A percentile compares a stretch with the other conserved stretches of the same genome.
Evolutionary conservation across 1,284 basidiomycete genomes (phyloP).

Genomic region (Cryptococcus sp.): DNA sequence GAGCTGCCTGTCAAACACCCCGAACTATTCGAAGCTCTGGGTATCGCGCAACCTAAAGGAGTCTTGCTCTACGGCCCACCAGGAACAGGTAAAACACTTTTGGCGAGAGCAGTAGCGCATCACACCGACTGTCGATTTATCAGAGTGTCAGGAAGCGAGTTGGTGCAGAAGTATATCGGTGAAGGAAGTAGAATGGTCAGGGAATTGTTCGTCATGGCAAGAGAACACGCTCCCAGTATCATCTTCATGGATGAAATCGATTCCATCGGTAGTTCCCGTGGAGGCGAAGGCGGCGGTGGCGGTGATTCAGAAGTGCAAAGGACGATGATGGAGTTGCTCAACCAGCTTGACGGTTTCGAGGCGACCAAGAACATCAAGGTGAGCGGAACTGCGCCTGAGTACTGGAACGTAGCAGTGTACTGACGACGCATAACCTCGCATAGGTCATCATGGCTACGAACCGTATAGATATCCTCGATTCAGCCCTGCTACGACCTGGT

Average conservation of each 20-base stretch:
- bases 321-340: slow-evolving; percentile 96
- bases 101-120: slow-evolving; percentile 92
- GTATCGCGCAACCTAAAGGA: slow-evolving; percentile 97
- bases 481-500: slow-evolving; percentile 89
- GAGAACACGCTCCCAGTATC: slow-evolving; percentile 98
- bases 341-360: slow-evolving; percentile 98
- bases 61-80: slow-evolving; percentile 95
- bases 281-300: slow-evolving; percentile 82
- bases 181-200: slow-evolving; percentile 96
- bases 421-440: neutral
- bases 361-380: slow-evolving; percentile 96
- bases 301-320: slow-evolving; percentile 96
- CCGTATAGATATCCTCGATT: slow-evolving; percentile 96
- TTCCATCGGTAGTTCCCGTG: slow-evolving; percentile 91
- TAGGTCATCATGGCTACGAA: slow-evolving; percentile 97
- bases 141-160: slow-evolving; percentile 88
- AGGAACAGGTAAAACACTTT: slow-evolving; percentile 92
- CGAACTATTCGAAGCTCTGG: slow-evolving; percentile 92
- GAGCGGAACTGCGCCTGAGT: slow-evolving; percentile 28
- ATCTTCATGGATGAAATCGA: slow-evolving; percentile 99
- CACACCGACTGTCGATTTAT: slow-evolving; percentile 99
- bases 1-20: slow-evolving; percentile 98
- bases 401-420: neutral
- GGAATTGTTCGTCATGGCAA: slow-evolving; percentile 97
- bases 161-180: slow-evolving; percentile 99